These are phyloP conservation scores for Cyberlindnera saturnus DNA, from an alignment of 805 yeast species.

Conservation along the genomic window DNA sequence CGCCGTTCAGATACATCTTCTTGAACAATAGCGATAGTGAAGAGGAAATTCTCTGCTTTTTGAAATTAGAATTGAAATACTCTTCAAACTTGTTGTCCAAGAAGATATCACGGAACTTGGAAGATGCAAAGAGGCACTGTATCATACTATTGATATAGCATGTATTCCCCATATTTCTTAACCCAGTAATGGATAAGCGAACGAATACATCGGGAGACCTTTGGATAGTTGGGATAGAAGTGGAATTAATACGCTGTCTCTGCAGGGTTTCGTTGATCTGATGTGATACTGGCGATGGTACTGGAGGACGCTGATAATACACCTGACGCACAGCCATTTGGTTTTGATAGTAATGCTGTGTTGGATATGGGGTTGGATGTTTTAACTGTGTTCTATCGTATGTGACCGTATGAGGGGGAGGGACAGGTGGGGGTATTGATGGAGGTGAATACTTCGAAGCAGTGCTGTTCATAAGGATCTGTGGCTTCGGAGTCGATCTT, in stretches of 20 bases:
- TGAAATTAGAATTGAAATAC: constrained; percentile 31
- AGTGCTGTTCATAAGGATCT: constrained; percentile 3
- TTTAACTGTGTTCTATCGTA: neutral
- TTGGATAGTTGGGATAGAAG: constrained; percentile 31
- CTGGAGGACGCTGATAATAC: constrained; percentile 1
- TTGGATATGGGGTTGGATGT: constrained; percentile 6
- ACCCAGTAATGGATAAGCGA: constrained; percentile 49
- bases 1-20: constrained; percentile 53
- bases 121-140: constrained; percentile 59
- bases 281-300: neutral
- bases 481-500: constrained; percentile 4
- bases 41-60: constrained; percentile 28
- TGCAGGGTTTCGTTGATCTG: constrained; percentile 3
- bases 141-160: constrained; percentile 73
- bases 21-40: constrained; percentile 50
- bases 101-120: constrained; percentile 44
- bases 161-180: constrained; percentile 64
- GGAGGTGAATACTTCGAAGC: constrained; percentile 9
- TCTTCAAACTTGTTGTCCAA: constrained; percentile 36
- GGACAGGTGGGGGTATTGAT: constrained; percentile 7
- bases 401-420: constrained; percentile 2
- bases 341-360: constrained; percentile 1
- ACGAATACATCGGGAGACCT: constrained; percentile 32
- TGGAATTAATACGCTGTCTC: constrained; percentile 12
- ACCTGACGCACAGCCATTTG: neutral